Evolutionary conservation across 1,284 basidiomycete species (phyloP).

Genomic region (Heterobasidion parviporum): DNA sequence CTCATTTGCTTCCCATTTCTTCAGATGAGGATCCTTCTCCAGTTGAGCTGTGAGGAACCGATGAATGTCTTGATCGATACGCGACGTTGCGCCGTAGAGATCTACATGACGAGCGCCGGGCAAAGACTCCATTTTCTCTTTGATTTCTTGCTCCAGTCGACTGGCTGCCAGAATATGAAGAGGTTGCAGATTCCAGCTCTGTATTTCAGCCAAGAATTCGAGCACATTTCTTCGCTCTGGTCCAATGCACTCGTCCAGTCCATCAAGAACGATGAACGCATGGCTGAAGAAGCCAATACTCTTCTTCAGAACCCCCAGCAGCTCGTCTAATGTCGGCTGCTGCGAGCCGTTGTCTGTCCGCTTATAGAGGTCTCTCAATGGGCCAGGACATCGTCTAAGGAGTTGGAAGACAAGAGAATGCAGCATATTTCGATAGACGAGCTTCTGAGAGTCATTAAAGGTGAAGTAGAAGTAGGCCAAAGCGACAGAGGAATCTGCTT

Average conservation of each 20-base stretch:
- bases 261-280: slow-evolving; percentile 2
- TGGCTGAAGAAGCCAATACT: background rate
- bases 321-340: background rate
- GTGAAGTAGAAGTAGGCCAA: slow-evolving; percentile 3
- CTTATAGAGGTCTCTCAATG: background rate
- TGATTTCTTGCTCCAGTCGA: background rate
- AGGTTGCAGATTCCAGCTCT: background rate
- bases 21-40: background rate
- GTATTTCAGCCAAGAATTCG: background rate
- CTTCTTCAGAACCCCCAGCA: background rate
- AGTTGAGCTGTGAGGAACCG: background rate
- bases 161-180: background rate
- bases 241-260: slow-evolving; percentile 2
- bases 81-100: background rate
- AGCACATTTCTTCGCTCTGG: background rate
- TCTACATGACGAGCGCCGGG: background rate
- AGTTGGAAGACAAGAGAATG: slow-evolving; percentile 3
- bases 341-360: background rate
- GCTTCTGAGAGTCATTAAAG: background rate
- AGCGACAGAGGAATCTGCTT: background rate
- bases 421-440: background rate
- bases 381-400: background rate
- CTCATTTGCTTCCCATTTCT: too few relatives aligned
- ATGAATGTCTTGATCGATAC: background rate
- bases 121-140: background rate